phyloP scores from a whole-genome alignment of 192 early-diverging fungal genomes.

The Entrophospora sp. region DNA sequence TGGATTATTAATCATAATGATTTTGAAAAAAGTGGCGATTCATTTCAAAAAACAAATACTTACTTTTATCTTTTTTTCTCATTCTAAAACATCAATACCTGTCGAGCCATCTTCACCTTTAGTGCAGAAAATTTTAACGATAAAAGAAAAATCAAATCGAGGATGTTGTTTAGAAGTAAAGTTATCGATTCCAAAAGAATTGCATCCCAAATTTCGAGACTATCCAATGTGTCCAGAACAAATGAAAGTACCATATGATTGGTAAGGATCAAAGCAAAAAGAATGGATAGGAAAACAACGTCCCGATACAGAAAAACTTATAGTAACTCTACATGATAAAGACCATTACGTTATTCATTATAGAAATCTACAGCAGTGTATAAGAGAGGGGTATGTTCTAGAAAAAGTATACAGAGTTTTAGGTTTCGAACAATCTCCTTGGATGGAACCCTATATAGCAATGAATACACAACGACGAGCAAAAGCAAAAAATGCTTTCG shows the following conservation, averaged over 20 bases:
- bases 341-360: conserved; percentile 8
- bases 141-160: background rate
- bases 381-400: background rate
- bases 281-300: background rate
- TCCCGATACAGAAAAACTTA: conserved; percentile 11
- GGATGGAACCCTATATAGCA: background rate
- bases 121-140: background rate
- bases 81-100: background rate
- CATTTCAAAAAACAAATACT: no score
- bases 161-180: conserved; percentile 14
- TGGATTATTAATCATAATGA: no score
- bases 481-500: conserved; percentile 17
- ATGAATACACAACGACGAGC: conserved; percentile 5
- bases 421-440: conserved; percentile 5
- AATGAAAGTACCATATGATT: conserved; percentile 5
- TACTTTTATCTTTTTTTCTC: no score
- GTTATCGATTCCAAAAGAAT: conserved; percentile 14
- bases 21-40: no score
- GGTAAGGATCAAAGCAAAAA: background rate
- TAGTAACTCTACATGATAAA: background rate
- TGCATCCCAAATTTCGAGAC: background rate
- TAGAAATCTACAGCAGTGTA: conserved; percentile 8
- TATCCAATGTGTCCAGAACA: conserved; percentile 8
- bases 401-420: conserved; percentile 11
- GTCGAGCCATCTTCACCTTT: background rate